A percentile compares a stretch with the other conserved stretches of the same genome.
phyloP scores from a whole-genome alignment of 352 stramenopile species.

The Pythium rishiriense region DNA sequence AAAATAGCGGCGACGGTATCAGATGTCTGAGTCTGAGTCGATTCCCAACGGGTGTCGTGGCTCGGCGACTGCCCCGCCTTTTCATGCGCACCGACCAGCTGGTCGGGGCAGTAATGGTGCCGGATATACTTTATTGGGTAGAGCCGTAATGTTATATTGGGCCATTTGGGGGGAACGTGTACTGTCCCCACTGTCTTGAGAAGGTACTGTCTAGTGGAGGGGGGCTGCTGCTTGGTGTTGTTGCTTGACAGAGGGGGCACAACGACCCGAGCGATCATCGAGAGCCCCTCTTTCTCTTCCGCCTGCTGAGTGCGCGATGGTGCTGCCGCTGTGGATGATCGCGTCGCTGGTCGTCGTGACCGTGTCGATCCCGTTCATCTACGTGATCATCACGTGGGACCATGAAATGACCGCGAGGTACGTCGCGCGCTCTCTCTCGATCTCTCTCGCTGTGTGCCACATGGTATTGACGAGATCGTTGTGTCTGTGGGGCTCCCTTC shows the following conservation, averaged over 20 bases:
- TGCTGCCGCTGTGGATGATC: slow-evolving; percentile 35
- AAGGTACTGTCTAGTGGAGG: background rate
- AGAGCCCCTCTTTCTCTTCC: slow-evolving; percentile 9
- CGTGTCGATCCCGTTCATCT: slow-evolving; percentile 60
- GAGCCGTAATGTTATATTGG: background rate
- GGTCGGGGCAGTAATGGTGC: slow-evolving; percentile 2
- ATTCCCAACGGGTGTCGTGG: background rate
- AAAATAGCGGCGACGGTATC: slow-evolving; percentile 8
- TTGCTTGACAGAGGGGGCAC: slow-evolving; percentile 3
- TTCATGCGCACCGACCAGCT: slow-evolving; percentile 12
- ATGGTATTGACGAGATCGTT: background rate
- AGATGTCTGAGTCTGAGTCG: background rate
- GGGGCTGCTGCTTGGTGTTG: background rate
- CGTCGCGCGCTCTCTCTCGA: background rate
- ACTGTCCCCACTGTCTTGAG: background rate
- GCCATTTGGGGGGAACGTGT: background rate
- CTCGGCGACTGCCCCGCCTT: slow-evolving; percentile 4
- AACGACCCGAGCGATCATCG: background rate
- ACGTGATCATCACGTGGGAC: slow-evolving; percentile 76
- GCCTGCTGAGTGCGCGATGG: slow-evolving; percentile 18
- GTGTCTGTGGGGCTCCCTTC: too few relatives aligned
- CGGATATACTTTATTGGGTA: background rate
- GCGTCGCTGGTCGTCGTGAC: slow-evolving; percentile 49
- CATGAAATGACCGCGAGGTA: slow-evolving; percentile 69
- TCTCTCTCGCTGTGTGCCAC: background rate